A percentile compares a stretch with the other conserved stretches of the same genome.
These are phyloP conservation scores for Astrephomene gubernaculifera DNA, from an alignment of 139 green algal species.

Conservation along the genomic window DNA sequence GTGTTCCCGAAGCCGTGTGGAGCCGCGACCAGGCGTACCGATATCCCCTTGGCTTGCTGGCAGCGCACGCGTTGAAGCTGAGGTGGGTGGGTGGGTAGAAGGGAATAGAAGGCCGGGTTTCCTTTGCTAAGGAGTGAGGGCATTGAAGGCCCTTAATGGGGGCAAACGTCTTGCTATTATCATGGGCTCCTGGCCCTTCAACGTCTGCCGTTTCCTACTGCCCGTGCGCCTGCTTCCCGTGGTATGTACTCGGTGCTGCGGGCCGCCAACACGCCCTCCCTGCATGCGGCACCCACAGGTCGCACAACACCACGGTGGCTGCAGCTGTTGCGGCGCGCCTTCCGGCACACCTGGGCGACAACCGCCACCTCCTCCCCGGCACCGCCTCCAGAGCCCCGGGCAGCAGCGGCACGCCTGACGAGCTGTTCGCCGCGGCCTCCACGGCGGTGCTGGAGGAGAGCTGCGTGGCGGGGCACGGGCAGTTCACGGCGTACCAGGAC, in stretches of 20 bases:
- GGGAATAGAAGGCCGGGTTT: too few species aligned
- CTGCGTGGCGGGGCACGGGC: slow-evolving; percentile 54
- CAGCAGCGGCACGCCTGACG: neutral
- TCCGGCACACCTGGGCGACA: neutral
- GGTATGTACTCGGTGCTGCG: too few species aligned
- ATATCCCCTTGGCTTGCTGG: slow-evolving; percentile 50
- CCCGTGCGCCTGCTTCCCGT: too few species aligned
- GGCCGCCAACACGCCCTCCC: too few species aligned
- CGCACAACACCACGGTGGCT: slow-evolving; percentile 5
- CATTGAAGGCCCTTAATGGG: too few species aligned
- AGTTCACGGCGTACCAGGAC: slow-evolving; percentile 70
- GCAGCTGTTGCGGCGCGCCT: neutral
- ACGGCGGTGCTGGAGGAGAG: slow-evolving; percentile 62
- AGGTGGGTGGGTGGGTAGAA: too few species aligned
- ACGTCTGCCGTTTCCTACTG: too few species aligned
- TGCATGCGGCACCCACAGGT: too few species aligned
- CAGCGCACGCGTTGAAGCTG: slow-evolving; percentile 55
- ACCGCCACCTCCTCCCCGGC: neutral
- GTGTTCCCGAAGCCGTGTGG: slow-evolving; percentile 53
- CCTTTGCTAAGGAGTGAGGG: too few species aligned
- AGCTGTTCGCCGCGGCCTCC: slow-evolving; percentile 22
- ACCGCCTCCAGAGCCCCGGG: neutral
- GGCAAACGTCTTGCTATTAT: too few species aligned
- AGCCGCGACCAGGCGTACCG: slow-evolving; percentile 6
- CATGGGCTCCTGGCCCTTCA: too few species aligned